Conservation (phyloP, 352 stramenopile species). For the Phytopythium sindhum region DNA sequence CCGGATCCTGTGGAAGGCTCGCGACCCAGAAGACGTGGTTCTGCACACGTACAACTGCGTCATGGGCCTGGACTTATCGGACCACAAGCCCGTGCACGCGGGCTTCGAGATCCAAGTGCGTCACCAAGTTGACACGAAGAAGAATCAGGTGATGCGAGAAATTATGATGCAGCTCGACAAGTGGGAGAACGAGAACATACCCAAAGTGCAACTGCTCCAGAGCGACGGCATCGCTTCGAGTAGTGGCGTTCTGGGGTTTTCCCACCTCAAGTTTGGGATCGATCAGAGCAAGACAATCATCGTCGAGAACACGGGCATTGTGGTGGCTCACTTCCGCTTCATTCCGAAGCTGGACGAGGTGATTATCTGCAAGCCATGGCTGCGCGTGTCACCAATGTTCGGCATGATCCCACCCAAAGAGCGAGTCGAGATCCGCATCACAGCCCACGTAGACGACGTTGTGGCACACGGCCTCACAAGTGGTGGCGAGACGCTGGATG, state of each 20-base stretch:
- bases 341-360: constrained; percentile 87
- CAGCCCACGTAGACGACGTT: constrained; percentile 85
- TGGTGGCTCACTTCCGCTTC: constrained; percentile 94
- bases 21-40: constrained; percentile 41
- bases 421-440: constrained; percentile 88
- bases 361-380: constrained; percentile 90
- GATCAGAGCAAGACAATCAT: constrained; percentile 60
- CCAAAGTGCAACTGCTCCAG: constrained; percentile 86
- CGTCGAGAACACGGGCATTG: constrained; percentile 91
- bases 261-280: constrained; percentile 56
- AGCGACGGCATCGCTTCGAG: constrained; percentile 33
- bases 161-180: constrained; percentile 95
- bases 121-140: constrained; percentile 90
- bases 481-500: constrained; percentile 91
- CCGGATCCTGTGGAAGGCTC: constrained; percentile 81
- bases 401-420: constrained; percentile 85
- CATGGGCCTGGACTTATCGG: constrained; percentile 92
- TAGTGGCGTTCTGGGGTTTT: constrained; percentile 62
- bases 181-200: constrained; percentile 96
- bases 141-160: constrained; percentile 89
- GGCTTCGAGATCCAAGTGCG: constrained; percentile 91
- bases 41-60: constrained; percentile 87
- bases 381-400: constrained; percentile 87
- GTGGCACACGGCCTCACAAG: constrained; percentile 89
- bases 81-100: constrained; percentile 98